Base-by-base conservation (phyloP, 1,284 basidiomycete species). In the Ceratobasidium sp. region DNA sequence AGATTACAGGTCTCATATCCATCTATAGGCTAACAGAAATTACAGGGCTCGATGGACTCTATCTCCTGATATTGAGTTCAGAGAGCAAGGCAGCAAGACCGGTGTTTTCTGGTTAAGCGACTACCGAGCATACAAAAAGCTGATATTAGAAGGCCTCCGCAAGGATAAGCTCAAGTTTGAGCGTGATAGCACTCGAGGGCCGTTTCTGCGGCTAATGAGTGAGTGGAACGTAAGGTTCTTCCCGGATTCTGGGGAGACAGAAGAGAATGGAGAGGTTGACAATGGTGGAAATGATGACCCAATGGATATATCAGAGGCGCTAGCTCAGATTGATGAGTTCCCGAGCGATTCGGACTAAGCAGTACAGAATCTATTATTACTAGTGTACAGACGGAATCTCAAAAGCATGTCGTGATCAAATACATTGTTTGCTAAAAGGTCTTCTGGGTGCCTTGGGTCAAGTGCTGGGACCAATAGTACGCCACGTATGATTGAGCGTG, bases 361-460 rank as follows among this genome's bases (percentile, higher is more conserved):
- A 5, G 18, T 49, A 49, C 6, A 7, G 23, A 54, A 54, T 54
- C 18, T 23, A 54, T 54, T 54, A 14, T 54, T 18, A 28, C 8
- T 26, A 1, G 50, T 54, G 23, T 54, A 54, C 18, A 30, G 4
- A 28, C 21, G 50, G n/a, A n/a, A n/a, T n/a, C n/a, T n/a, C n/a
- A n/a, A n/a, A n/a, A n/a, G n/a, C 28, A 55, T 55, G 54, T 55
- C 54, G 28, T 6, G 30, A 16, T 55, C 54, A 32, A 55, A 30
- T 18, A 55, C 2, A 35, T 55, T 28, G 30, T 55, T 55, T 18
- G 54, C 54, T 35, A 55, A 35, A 35, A 32, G 32, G 30, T 55
- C 28, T 1, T 18, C 30, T 55, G 9, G 9, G 16, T 35, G 6
- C 8, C 35, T 35, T 4, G 26, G 13, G 32, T 55, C 54, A 35